Conservation (phyloP, 2,329 filamentous ascomycete species). For the Talaromyces albobiverticillius region DNA sequence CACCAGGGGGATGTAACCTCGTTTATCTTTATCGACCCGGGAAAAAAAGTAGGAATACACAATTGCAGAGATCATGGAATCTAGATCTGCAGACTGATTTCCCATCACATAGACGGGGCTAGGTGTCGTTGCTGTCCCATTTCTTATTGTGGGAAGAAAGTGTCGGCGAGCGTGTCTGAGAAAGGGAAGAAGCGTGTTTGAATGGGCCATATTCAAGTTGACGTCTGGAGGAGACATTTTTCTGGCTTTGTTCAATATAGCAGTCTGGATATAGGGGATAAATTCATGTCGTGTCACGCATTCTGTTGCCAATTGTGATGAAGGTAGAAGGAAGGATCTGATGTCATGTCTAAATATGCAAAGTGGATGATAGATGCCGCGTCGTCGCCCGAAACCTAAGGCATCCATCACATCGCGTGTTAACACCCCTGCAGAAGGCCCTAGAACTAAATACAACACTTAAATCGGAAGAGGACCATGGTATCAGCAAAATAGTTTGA, state of each 20-base stretch:
- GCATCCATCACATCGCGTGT: slow-evolving; percentile 2
- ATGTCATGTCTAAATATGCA: slow-evolving; percentile 4
- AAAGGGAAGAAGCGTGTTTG: slow-evolving; percentile 29
- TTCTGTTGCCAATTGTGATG: not conserved
- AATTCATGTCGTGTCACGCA: not conserved
- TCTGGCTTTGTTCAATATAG: not conserved
- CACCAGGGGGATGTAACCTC: slow-evolving; percentile 56
- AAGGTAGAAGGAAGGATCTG: not conserved
- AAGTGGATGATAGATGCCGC: not conserved
- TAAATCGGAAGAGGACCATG: no score
- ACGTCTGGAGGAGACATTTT: slow-evolving; percentile 5
- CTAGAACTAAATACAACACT: no score
- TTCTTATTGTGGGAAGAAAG: slow-evolving; percentile 20
- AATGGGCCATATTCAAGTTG: not conserved
- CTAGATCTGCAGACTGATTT: slow-evolving; percentile 54
- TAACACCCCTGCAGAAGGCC: no score
- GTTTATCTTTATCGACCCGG: slow-evolving; percentile 22
- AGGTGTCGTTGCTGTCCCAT: slow-evolving; percentile 23
- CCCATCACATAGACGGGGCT: slow-evolving; percentile 40
- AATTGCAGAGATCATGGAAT: slow-evolving; percentile 61
- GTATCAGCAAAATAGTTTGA: not conserved
- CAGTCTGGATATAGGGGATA: not conserved
- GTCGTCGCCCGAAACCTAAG: not conserved
- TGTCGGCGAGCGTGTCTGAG: slow-evolving; percentile 30
- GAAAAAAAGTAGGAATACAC: slow-evolving; percentile 60